Evolutionary conservation across 2,329 filamentous ascomycete genomes (phyloP), one percentile per base, ranked within the genome.

Genomic region (Ceratocystis destructans): DNA sequence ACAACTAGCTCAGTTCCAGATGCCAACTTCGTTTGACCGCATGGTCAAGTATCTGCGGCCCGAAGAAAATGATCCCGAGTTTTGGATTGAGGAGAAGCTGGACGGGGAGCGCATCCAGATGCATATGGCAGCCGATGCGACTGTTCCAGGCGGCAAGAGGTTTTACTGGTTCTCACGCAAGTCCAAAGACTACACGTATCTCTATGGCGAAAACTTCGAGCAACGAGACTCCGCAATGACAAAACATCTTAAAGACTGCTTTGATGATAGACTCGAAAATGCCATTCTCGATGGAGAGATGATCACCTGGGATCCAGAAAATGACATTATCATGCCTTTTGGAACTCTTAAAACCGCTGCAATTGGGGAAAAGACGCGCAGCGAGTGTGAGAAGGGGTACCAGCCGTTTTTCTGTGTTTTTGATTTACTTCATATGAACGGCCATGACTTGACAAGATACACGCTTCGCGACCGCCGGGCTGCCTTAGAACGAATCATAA

Each of bases 61-160:
- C 0, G 87, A 84, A 0, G 82, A 87, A 28, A 85, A 89, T 0
- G 86, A 95, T 64, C 79, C 82, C 0, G 84, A 88, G 7, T 99
- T 95, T 72, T 97, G 92, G 91, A 94, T 97, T 61, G 94, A 99
- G 74, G 94, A 99, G 76, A 99, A 99, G 75, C 79, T 99, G 7
- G 94, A 99, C 71, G 94, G 94, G 1, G 94, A 99, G 76, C 84
- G 94, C 31, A 96, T 99, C 87, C 94, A 99, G 74, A 81, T 99
- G 73, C 94, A 99, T 74, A 92, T 97, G 88, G 76, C 83, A 12
- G 80, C 88, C 67, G 90, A 96, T 70, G 77, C 84, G 2, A 76
- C 75, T 0, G 77, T 85, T 0, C 81, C 84, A 0, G 90, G 91
- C 0, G 89, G 90, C 0, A 85, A 80, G 66, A 80, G 79, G 22